These are phyloP conservation scores for Trichoderma hamatum DNA, from an alignment of 2,329 filamentous ascomycete genomes.

Conservation along the genomic window DNA sequence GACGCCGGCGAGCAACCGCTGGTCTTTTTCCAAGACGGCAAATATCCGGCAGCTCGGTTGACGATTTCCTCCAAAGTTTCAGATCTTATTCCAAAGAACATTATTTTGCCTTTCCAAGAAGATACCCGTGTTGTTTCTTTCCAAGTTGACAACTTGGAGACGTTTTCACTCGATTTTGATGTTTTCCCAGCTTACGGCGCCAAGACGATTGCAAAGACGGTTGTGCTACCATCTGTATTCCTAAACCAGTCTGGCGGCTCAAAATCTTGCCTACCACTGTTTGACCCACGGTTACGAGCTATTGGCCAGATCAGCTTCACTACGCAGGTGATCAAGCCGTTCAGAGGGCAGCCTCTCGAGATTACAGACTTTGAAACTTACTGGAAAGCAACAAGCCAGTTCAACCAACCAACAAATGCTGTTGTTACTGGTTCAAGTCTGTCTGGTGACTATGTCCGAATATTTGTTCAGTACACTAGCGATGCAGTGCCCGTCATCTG, in stretches of 20 bases:
- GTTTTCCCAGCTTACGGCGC: slow-evolving; percentile 97
- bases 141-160: slow-evolving; percentile 90
- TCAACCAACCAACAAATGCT: slow-evolving; percentile 77
- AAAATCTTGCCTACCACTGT: slow-evolving; percentile 82
- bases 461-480: slow-evolving; percentile 89
- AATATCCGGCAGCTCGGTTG: slow-evolving; percentile 90
- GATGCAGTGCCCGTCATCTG: slow-evolving; percentile 87
- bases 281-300: slow-evolving; percentile 85
- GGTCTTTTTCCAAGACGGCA: slow-evolving; percentile 94
- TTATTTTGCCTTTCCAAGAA: slow-evolving; percentile 94
- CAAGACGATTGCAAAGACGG: slow-evolving; percentile 94
- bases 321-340: slow-evolving; percentile 95
- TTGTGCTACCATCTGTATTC: slow-evolving; percentile 87
- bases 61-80: slow-evolving; percentile 97
- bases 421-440: slow-evolving; percentile 94
- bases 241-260: slow-evolving; percentile 73
- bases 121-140: slow-evolving; percentile 93
- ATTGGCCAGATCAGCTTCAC: slow-evolving; percentile 95
- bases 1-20: slow-evolving; percentile 75
- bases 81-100: slow-evolving; percentile 93
- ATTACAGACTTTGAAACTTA: slow-evolving; percentile 99
- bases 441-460: slow-evolving; percentile 89
- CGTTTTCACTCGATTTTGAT: slow-evolving; percentile 94
- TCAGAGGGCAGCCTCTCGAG: slow-evolving; percentile 86
- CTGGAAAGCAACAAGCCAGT: slow-evolving; percentile 96